These are phyloP conservation scores for Thelonectria rubi DNA, from an alignment of 2,329 filamentous ascomycete species.

Conservation along the genomic window DNA sequence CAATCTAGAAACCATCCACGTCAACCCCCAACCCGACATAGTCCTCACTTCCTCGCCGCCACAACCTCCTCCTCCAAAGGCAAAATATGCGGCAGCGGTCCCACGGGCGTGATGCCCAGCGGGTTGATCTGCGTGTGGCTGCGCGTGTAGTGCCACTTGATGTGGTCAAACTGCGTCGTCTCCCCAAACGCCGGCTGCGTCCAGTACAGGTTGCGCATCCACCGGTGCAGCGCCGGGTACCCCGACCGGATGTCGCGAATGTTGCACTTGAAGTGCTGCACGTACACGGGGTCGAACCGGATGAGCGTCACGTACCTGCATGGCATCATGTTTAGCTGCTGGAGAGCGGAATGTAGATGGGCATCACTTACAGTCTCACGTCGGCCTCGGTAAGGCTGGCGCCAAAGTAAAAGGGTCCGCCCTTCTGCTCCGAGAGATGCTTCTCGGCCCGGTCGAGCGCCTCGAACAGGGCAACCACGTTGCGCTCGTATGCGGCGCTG, in stretches of 20 bases:
- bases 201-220: conserved; percentile 89
- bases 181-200: conserved; percentile 77
- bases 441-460: conserved; percentile 80
- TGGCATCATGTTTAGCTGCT: conserved; percentile 20
- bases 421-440: conserved; percentile 62
- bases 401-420: conserved; percentile 79
- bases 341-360: too few species aligned
- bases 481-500: conserved; percentile 82
- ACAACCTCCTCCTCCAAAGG: conserved; percentile 79
- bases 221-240: conserved; percentile 82
- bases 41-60: conserved; percentile 51
- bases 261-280: conserved; percentile 91
- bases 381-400: conserved; percentile 81
- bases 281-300: conserved; percentile 81
- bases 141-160: conserved; percentile 79
- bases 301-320: conserved; percentile 72
- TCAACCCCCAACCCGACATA: not conserved
- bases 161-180: conserved; percentile 93
- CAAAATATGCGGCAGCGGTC: conserved; percentile 84
- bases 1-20: not conserved
- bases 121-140: conserved; percentile 74
- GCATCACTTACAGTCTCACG: conserved; percentile 67
- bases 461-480: conserved; percentile 75
- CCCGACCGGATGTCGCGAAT: conserved; percentile 84
- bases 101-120: conserved; percentile 80